phyloP scores from a whole-genome alignment of 345 rosid genomes.

The Microcos paniculata region DNA sequence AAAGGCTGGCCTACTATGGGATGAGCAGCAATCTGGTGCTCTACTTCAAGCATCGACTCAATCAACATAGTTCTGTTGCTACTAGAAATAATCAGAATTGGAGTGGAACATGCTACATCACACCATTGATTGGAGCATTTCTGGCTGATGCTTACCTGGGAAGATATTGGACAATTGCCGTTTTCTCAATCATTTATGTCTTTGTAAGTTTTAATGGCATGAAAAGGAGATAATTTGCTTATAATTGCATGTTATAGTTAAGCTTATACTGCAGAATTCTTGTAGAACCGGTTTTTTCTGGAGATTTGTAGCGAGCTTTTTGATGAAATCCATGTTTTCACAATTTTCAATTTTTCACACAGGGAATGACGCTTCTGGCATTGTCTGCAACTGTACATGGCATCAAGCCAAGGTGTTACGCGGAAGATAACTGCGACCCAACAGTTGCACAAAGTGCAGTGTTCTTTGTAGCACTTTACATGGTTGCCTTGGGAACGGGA shows the following conservation, averaged over 20 bases:
- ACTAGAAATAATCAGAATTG: slow-evolving; percentile 25
- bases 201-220: not conserved
- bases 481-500: slow-evolving; percentile 26
- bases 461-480: slow-evolving; percentile 21
- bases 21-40: slow-evolving; percentile 31
- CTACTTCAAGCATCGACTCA: slow-evolving; percentile 18
- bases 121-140: slow-evolving; percentile 30
- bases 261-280: no score
- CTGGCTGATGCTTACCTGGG: slow-evolving; percentile 26
- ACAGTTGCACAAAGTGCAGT: slow-evolving; percentile 7
- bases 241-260: no score
- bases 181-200: slow-evolving; percentile 22
- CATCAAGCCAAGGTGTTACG: slow-evolving; percentile 17
- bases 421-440: slow-evolving; percentile 18
- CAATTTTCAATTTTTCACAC: not conserved
- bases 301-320: not conserved
- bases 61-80: slow-evolving; percentile 18
- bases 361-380: slow-evolving; percentile 21
- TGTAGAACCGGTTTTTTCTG: no score
- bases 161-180: slow-evolving; percentile 29
- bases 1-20: slow-evolving; percentile 36
- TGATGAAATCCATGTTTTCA: not conserved
- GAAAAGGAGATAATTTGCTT: no score
- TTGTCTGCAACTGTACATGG: slow-evolving; percentile 14
- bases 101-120: slow-evolving; percentile 32